A percentile compares a stretch with the other conserved stretches of the same genome.
phyloP scores from a whole-genome alignment of 2,329 filamentous ascomycete genomes.

The Aspergillus versicolor region DNA sequence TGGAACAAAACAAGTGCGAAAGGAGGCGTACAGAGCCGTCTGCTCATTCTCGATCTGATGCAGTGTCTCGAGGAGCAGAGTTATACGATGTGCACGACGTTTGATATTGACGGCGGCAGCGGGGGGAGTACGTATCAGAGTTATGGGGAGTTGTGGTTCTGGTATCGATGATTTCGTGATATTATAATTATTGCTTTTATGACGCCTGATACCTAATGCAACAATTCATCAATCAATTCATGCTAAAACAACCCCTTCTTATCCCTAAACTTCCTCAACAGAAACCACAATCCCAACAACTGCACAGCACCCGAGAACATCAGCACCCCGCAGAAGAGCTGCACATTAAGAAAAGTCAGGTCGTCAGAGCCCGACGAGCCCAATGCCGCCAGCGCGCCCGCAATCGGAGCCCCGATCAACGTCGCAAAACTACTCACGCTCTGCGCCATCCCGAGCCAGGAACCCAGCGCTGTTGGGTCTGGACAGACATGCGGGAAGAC shows the following conservation, averaged over 20 bases:
- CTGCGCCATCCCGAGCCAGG: slow-evolving; percentile 52
- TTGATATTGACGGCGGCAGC: slow-evolving; percentile 6
- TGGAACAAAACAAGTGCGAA: background rate
- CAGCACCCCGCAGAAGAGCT: slow-evolving; percentile 45
- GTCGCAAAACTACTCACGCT: slow-evolving; percentile 48
- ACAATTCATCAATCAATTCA: background rate
- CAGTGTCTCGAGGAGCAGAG: slow-evolving; percentile 4
- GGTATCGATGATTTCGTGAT: slow-evolving; percentile 5
- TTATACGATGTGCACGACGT: slow-evolving; percentile 3
- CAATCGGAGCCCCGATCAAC: slow-evolving; percentile 50
- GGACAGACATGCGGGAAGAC: slow-evolving; percentile 52
- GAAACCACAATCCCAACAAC: slow-evolving; percentile 24
- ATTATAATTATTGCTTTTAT: too few relatives aligned
- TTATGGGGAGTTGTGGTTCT: slow-evolving; percentile 9
- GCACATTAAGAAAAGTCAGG: slow-evolving; percentile 43
- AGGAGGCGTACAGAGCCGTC: background rate
- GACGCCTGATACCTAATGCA: background rate
- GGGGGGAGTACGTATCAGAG: slow-evolving; percentile 6
- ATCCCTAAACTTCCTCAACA: slow-evolving; percentile 16
- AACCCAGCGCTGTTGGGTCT: slow-evolving; percentile 46
- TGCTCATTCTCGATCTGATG: slow-evolving; percentile 7
- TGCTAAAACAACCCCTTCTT: slow-evolving; percentile 12
- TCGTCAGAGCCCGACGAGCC: slow-evolving; percentile 25
- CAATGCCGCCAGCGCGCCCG: slow-evolving; percentile 45
- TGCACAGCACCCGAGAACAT: slow-evolving; percentile 40